Evolutionary conservation across 257 asterid species (phyloP), one percentile per base, ranked within the genome.

Genomic region (Plantago ovata): DNA sequence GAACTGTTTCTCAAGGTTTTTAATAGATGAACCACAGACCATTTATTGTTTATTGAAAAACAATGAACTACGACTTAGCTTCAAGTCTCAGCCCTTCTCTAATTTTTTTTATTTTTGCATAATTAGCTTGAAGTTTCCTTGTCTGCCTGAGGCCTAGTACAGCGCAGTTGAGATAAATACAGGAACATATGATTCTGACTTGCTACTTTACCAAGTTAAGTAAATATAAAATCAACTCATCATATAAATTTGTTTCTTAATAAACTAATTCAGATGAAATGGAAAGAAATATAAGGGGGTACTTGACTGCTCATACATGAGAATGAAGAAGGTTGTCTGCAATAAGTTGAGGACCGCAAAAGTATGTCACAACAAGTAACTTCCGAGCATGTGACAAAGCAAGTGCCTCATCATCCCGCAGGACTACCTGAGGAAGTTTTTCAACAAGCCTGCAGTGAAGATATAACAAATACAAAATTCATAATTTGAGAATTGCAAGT

Each of bases 371-470:
- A 15, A 80, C 89, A 22, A 93, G 94, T 69, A 93, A 77, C 76
- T 84, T 89, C 76, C 66, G 85, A 56, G 82, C 78, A 64, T 89
- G 96, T 71, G 95, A 81, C 65, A 93, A 53, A 8, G 87, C 87
- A 70, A 71, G 65, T 57, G 85, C 64, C 69, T 86, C 97, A 64
- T 93, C 94, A 65, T 78, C 79, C 67, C 91, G 85, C 72, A 89
- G 73, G 52, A 93, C 78, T 60, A 78, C 81, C 69, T 79, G 85
- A 21, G 99, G 96, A 66, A 93, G 95, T 78, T 86, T 89, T 75
- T 89, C 94, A 72, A 89, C 71, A 69, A 92, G 81, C 84, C 98
- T 92, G 86, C 21, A 66, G 70, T 24, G 59, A 62, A 41, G 64
- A 51, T 3, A n/a, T 7, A 19, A 38, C 44, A 38, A 42, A 65